Conservation (phyloP, 257 asterid species). For the Anisodus tanguticus region DNA sequence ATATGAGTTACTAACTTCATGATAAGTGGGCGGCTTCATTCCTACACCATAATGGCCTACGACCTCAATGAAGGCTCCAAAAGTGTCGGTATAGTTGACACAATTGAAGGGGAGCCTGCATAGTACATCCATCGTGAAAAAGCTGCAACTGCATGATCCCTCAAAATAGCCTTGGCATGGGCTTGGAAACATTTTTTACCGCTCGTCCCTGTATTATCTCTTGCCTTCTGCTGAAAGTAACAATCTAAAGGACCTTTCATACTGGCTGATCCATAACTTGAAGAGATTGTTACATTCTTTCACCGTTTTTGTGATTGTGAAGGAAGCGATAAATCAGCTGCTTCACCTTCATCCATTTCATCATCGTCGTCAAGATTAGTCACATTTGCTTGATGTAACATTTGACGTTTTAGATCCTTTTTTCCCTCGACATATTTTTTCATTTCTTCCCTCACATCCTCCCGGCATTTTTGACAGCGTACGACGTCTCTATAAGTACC, state of each 20-base stretch:
- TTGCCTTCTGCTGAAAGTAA: neutral
- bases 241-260: neutral
- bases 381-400: neutral
- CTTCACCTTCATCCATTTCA: neutral
- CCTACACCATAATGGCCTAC: slow-evolving; percentile 14
- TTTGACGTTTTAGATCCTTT: neutral
- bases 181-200: neutral
- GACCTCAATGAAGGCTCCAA: neutral
- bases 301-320: neutral
- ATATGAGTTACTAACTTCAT: slow-evolving; percentile 24
- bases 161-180: neutral
- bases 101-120: neutral
- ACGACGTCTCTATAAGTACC: no score
- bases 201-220: neutral
- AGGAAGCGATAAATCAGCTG: neutral
- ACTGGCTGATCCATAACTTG: neutral
- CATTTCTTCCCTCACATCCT: no score
- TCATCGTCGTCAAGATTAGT: neutral
- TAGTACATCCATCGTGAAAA: slow-evolving; percentile 9
- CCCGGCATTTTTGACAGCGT: no score
- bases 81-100: neutral
- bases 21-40: neutral
- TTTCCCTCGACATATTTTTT: no score
- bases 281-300: no score
- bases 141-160: neutral